A percentile compares a stretch with the other conserved stretches of the same genome.
phyloP scores from a whole-genome alignment of 176 grass and related monocot genomes.

The Pontederia paniculata region DNA sequence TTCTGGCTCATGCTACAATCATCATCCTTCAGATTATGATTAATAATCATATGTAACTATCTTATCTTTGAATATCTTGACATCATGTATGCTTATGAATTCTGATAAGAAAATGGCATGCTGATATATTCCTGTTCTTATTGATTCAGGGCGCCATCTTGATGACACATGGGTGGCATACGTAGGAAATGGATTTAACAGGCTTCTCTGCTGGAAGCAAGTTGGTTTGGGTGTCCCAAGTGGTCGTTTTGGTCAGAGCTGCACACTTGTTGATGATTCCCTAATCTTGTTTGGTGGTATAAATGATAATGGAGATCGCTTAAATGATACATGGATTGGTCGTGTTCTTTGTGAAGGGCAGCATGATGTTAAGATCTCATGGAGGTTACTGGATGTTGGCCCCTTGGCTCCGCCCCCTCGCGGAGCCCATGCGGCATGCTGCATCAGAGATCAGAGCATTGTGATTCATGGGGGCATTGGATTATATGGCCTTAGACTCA shows the following conservation, averaged over 20 bases:
- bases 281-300: slow-evolving; percentile 89
- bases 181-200: slow-evolving; percentile 50
- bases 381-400: slow-evolving; percentile 64
- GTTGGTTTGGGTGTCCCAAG: slow-evolving; percentile 64
- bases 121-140: slow-evolving; percentile 24
- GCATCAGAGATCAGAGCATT: slow-evolving; percentile 47
- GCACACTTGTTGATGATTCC: slow-evolving; percentile 35
- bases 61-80: no score
- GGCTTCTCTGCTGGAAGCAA: slow-evolving; percentile 53
- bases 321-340: slow-evolving; percentile 87
- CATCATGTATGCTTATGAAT: no score
- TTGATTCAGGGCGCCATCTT: slow-evolving; percentile 84
- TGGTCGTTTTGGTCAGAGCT: slow-evolving; percentile 91
- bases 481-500: slow-evolving; percentile 47
- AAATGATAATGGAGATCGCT: slow-evolving; percentile 55
- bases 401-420: slow-evolving; percentile 45
- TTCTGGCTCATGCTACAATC: no score
- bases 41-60: no score
- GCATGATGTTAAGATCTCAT: slow-evolving; percentile 39
- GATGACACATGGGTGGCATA: slow-evolving; percentile 91
- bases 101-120: no score
- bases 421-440: slow-evolving; percentile 86
- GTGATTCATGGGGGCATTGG: slow-evolving; percentile 83
- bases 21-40: no score
- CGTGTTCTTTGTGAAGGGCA: slow-evolving; percentile 44